Evolutionary conservation across 2,329 filamentous ascomycete genomes (phyloP).

Genomic region (Daldinia sp.): DNA sequence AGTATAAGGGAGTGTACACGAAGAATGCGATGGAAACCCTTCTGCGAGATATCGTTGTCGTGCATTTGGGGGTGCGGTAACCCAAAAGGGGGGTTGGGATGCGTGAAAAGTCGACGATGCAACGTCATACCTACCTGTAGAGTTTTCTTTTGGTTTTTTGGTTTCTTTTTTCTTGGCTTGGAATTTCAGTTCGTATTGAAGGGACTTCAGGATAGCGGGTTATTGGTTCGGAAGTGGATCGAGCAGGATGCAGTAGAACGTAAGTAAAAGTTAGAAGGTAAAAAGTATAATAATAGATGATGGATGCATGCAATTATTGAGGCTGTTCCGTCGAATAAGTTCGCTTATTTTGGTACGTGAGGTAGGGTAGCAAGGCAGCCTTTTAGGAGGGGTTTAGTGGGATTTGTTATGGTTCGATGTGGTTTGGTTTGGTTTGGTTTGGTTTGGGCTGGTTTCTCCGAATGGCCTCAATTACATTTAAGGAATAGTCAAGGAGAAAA

Average conservation of each 20-base stretch:
- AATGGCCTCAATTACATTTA: conserved; percentile 6
- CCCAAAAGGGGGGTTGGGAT: conserved; percentile 28
- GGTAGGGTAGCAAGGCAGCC: neutral
- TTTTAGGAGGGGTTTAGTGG: too few species aligned
- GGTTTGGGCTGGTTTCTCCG: neutral
- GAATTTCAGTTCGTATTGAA: neutral
- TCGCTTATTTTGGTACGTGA: neutral
- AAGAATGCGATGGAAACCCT: conserved; percentile 27
- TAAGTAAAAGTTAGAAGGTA: neutral
- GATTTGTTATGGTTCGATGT: too few species aligned
- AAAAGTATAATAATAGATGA: neutral
- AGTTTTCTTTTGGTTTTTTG: neutral
- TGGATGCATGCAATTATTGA: neutral
- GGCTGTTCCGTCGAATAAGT: neutral
- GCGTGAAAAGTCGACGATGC: conserved; percentile 25
- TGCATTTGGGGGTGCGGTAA: conserved; percentile 17
- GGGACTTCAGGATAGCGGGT: neutral
- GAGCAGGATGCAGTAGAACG: neutral
- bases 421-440: too few species aligned
- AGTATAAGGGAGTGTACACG: too few species aligned
- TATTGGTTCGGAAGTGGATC: neutral
- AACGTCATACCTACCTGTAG: conserved; percentile 43
- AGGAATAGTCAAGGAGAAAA: neutral
- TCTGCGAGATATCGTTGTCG: conserved; percentile 20
- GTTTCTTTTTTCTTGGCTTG: neutral